phyloP scores from a whole-genome alignment of 352 stramenopile species.

The Pythium scleroteichum region DNA sequence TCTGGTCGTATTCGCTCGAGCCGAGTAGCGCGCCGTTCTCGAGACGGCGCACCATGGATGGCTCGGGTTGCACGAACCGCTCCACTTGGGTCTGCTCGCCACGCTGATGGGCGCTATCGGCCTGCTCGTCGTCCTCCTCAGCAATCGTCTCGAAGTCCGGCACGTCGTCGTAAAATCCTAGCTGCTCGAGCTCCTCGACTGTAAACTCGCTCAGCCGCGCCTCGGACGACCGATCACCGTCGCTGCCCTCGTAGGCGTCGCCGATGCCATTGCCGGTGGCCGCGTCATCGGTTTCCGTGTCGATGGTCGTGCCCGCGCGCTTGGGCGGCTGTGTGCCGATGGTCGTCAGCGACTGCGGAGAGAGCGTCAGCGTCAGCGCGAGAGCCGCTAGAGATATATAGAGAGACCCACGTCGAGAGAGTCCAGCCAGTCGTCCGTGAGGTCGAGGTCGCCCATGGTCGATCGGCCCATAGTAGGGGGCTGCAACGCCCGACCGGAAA shows the following conservation, averaged over 20 bases:
- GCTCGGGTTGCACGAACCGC: constrained; percentile 12
- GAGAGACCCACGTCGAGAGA: constrained; percentile 62
- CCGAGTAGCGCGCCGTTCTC: constrained; percentile 1
- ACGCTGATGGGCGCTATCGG: constrained; percentile 38
- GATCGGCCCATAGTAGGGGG: background rate
- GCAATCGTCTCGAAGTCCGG: constrained; percentile 17
- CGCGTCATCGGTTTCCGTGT: constrained; percentile 1
- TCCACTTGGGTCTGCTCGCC: constrained; percentile 28
- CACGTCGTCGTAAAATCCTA: constrained; percentile 15
- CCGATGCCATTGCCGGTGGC: background rate
- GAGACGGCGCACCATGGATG: constrained; percentile 13
- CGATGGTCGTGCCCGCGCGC: constrained; percentile 5
- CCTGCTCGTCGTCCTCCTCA: constrained; percentile 25
- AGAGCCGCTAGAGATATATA: too few relatives aligned
- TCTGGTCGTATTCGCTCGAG: constrained; percentile 14
- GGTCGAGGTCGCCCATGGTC: constrained; percentile 30
- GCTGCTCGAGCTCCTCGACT: constrained; percentile 20
- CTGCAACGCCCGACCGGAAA: too few relatives aligned
- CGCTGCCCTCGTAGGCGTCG: background rate
- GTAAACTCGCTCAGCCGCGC: constrained; percentile 26
- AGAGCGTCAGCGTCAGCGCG: too few relatives aligned
- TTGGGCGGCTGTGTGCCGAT: constrained; percentile 11
- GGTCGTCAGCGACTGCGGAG: constrained; percentile 21
- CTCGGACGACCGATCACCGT: too few relatives aligned
- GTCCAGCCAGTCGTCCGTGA: constrained; percentile 71